Evolutionary conservation across 148 eudicot genomes (phyloP).

Genomic region (Limonium bicolor): DNA sequence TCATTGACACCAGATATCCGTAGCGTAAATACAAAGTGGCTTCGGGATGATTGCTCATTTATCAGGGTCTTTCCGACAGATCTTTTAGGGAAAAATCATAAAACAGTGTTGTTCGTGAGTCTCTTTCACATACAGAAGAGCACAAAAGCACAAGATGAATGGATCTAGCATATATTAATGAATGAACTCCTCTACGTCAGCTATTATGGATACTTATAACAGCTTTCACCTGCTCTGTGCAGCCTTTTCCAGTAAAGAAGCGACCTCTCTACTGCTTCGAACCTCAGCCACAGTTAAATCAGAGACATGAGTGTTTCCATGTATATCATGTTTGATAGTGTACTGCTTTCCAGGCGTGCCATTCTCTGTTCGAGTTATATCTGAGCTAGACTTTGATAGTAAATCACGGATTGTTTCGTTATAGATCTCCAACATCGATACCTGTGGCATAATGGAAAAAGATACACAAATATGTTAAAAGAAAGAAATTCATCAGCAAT

Average conservation of each 20-base stretch:
- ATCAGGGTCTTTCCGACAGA: conserved; percentile 91
- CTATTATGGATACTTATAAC: too few relatives aligned
- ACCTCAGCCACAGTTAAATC: conserved; percentile 87
- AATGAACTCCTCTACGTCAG: too few relatives aligned
- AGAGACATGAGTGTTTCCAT: conserved; percentile 85
- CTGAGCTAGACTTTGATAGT: conserved; percentile 36
- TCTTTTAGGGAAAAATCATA: conserved; percentile 17
- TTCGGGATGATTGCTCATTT: conserved; percentile 97
- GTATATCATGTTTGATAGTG: conserved; percentile 75
- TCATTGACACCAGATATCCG: conserved; percentile 85
- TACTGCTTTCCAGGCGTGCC: conserved; percentile 56
- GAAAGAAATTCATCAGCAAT: too few relatives aligned
- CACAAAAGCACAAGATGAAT: too few relatives aligned
- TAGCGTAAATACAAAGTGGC: conserved; percentile 90
- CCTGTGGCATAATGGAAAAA: conserved; percentile 26
- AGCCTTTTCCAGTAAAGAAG: conserved; percentile 81
- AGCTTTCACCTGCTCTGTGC: conserved; percentile 89
- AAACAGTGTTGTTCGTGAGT: neutral
- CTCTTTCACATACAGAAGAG: too few relatives aligned
- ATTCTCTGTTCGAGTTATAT: conserved; percentile 30
- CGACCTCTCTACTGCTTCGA: conserved; percentile 68
- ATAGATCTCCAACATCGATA: conserved; percentile 93
- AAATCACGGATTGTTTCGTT: conserved; percentile 90
- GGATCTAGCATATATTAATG: too few relatives aligned
- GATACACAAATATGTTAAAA: too few relatives aligned